Evolutionary conservation across 2,329 filamentous ascomycete genomes (phyloP), one percentile per base, ranked within the genome.

Genomic region (Plectosphaerella plurivora): DNA sequence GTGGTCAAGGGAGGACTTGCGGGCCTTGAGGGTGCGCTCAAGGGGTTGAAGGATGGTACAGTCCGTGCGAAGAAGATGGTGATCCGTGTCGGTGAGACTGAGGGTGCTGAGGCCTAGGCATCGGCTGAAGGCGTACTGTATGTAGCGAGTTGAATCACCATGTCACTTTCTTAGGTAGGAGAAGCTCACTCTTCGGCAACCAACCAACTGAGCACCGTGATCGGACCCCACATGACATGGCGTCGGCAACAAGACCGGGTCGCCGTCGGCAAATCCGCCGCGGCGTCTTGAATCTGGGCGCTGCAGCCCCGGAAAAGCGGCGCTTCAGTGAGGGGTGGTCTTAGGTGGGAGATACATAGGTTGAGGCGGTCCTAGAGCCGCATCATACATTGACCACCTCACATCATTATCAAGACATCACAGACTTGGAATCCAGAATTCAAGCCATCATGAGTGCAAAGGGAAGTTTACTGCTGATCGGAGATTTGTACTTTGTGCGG

Each of bases 61-160:
- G 55, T 60, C 9, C 52, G 53, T 10, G 55, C 28, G 18, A 60
- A 60, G 49, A 60, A 59, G 55, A 51, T 59, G 50, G 55, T 60
- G 2, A 33, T 58, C 14, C 50, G 56, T 6, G 52, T 58, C 16
- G 54, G 49, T 4, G 56, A 58, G 9, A 45, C n/a, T 4, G 39
- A 14, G 33, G 37, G 45, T 2, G 44, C 48, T 20, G 33, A 20
- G 12, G 41, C 41, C 2, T 44, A 20, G n/a, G 22, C 22, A 22
- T 3, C 7, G 22, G 22, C 5, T 22, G 3, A 22, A 22, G 22
- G n/a, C n/a, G n/a, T n/a, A n/a, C n/a, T n/a, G n/a, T n/a, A n/a
- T n/a, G n/a, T n/a, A n/a, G n/a, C n/a, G n/a, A n/a, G n/a, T n/a
- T n/a, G n/a, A n/a, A n/a, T n/a, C n/a, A n/a, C n/a, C n/a, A n/a